A percentile compares a stretch with the other conserved stretches of the same genome.
Conservation (phyloP, 257 asterid genomes). For the Buddleja alternifolia region DNA sequence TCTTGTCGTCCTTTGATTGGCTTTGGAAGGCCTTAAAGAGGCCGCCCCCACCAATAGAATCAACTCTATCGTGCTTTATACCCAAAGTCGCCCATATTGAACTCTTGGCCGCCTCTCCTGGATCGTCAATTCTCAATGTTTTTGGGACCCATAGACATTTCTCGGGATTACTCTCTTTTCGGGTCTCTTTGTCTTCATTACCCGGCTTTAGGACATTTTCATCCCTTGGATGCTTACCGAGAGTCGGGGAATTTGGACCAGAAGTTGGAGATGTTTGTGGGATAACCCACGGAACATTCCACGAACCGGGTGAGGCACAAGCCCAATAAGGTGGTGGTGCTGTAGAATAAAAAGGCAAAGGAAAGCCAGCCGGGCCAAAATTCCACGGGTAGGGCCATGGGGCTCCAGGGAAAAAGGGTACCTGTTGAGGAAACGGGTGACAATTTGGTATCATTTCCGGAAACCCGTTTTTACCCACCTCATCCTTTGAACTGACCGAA, state of each 20-base stretch:
- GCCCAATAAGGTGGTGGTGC: slow-evolving; percentile 55
- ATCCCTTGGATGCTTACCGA: slow-evolving; percentile 67
- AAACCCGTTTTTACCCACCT: slow-evolving; percentile 25
- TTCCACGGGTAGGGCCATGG: slow-evolving; percentile 48
- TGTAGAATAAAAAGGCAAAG: slow-evolving; percentile 54
- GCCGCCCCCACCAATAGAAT: slow-evolving; percentile 50
- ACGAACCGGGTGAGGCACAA: slow-evolving; percentile 35
- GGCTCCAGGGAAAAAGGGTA: slow-evolving; percentile 40
- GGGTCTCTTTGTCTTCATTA: too few species aligned
- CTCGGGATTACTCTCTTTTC: slow-evolving; percentile 46
- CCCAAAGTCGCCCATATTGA: slow-evolving; percentile 82
- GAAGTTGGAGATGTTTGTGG: slow-evolving; percentile 31
- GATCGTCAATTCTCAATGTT: slow-evolving; percentile 70
- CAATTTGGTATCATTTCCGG: slow-evolving; percentile 30
- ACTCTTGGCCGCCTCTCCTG: slow-evolving; percentile 76
- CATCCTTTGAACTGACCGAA: slow-evolving; percentile 30
- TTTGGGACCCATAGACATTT: slow-evolving; percentile 77
- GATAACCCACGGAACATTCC: slow-evolving; percentile 18
- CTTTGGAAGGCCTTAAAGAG: slow-evolving; percentile 57
- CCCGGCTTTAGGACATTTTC: slow-evolving; percentile 33
- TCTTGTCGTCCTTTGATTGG: slow-evolving; percentile 46
- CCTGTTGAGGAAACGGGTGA: slow-evolving; percentile 41
- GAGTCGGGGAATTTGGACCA: slow-evolving; percentile 45
- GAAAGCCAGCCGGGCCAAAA: slow-evolving; percentile 43
- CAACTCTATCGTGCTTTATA: slow-evolving; percentile 48